These are phyloP conservation scores for Trichoderma koningii DNA, from an alignment of 2,329 filamentous ascomycete species.

Conservation along the genomic window DNA sequence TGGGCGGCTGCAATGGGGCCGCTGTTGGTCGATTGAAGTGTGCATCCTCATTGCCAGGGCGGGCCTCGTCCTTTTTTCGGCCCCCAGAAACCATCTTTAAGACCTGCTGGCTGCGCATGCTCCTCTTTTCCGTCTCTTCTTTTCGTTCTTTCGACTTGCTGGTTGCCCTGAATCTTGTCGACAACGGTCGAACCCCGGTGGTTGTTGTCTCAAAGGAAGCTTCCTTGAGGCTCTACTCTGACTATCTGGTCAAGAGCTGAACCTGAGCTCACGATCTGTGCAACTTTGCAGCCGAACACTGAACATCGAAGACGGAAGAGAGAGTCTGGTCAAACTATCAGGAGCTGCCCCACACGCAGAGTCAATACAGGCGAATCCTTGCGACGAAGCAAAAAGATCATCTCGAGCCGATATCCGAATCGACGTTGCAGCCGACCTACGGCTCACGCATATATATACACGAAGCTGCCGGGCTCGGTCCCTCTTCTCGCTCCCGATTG, in stretches of 20 bases:
- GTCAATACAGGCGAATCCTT: not conserved
- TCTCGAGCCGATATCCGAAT: not conserved
- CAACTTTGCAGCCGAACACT: not conserved
- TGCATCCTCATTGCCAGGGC: not conserved
- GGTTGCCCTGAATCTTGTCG: not conserved
- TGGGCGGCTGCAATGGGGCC: conserved; percentile 33
- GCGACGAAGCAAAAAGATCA: not conserved
- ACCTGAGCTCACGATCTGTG: not conserved
- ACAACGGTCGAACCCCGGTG: not conserved
- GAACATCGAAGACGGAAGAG: not conserved
- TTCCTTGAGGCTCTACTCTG: not conserved
- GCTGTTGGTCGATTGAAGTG: conserved; percentile 11
- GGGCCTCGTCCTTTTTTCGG: conserved; percentile 13
- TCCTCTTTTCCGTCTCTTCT: not conserved
- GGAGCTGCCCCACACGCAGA: not conserved
- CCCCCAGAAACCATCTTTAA: conserved; percentile 23
- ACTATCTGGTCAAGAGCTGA: not conserved
- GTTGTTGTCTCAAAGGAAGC: not conserved
- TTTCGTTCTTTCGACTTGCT: not conserved
- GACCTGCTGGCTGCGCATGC: conserved; percentile 16
- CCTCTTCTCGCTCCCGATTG: not conserved
- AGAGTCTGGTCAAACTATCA: not conserved
- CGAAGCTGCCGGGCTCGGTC: not conserved
- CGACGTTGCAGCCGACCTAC: not conserved
- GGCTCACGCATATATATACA: not conserved